Evolutionary conservation across 2,329 filamentous ascomycete species (phyloP), one percentile per base, ranked within the genome.

Genomic region (Alternaria gansuensis): DNA sequence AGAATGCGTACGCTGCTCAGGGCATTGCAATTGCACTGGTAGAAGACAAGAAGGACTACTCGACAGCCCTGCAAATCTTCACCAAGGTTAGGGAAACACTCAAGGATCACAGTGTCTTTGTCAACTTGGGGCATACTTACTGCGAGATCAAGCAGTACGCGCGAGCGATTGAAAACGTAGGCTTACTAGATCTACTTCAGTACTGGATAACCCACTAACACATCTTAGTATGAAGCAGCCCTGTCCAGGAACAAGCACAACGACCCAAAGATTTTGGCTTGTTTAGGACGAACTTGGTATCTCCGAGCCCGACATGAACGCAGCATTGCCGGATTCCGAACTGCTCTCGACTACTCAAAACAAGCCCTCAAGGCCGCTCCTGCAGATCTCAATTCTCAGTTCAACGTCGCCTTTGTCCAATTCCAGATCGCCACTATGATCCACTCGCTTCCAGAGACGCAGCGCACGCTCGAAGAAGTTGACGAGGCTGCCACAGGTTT

Each of bases 321-420:
- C 72, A 87, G 79, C 62, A 76, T 89, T 26, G 74, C 82, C n/a
- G 83, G 84, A 11, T 87, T 87, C 80, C 88, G 88, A 72, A 87
- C 83, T 29, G 84, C 87, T 2, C 80, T 91, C 31, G 86, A 88
- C 39, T 88, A 87, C 69, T 85, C 87, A 13, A 81, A 83, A 59
- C 84, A 85, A 85, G 92, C 94, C 26, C 86, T 96, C 17, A 86
- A 88, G 54, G 85, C 90, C 54, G 88, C 91, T 1, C 91, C 93
- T 0, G 90, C 95, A 4, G 92, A 96, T 70, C 84, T 93, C 29
- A 92, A 97, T 78, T 92, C 95, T 77, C 92, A 95, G 76, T 99
- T 99, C 85, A 99, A 99, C 72, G 91, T 99, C 28, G 95, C 95
- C 0, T 99, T 97, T 73, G 92, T 98, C 28, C 95, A 98, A 75